Base-by-base conservation (phyloP, 2,329 filamentous ascomycete species). In the Aureobasidium namibiae region DNA sequence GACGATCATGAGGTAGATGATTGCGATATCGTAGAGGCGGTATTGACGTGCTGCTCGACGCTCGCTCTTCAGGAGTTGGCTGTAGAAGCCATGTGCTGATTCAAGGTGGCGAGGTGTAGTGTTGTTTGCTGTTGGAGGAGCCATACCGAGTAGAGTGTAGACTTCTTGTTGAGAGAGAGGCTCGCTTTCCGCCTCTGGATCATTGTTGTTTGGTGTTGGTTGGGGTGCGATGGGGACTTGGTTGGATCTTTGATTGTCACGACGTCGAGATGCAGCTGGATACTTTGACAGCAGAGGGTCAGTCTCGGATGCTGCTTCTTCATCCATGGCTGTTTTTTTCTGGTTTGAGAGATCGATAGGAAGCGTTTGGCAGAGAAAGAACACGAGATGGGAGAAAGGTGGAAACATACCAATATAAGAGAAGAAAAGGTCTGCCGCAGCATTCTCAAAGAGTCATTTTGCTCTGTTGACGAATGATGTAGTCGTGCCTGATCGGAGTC, bases 111-210 rank as follows among this genome's bases (percentile, higher is more conserved):
- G 66, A 6, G 68, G 68, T 11, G 63, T 61, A 13, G 67, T 59
- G 16, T 59, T 48, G 36, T 42, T 24, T 24, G 45, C 39, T n/a
- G 48, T 41, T 62, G 68, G 67, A 16, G 57, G 49, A 14, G 60
- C 57, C 67, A 71, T 68, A 18, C 69, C 69, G 36, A 70, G 69
- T 3, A 70, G 63, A 26, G 65, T 63, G 62, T 67, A 69, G 63
- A 71, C 67, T 33, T 68, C 63, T 13, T 62, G 58, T 33, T 62
- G 58, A 3, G 52, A 23, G 14, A 70, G 61, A 4, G 65, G 68
- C 7, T 56, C 63, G n/a, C 44, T 52, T 50, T 67, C 60, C 29
- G 67, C 60, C 65, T 11, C 65, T 39, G 11, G 23, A 11, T 21
- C 36, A 31, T 18, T 52, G 66, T 41, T 69, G 67, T 36, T 45